Evolutionary conservation across 257 asterid species (phyloP).

Genomic region (Solanum sejunctum): DNA sequence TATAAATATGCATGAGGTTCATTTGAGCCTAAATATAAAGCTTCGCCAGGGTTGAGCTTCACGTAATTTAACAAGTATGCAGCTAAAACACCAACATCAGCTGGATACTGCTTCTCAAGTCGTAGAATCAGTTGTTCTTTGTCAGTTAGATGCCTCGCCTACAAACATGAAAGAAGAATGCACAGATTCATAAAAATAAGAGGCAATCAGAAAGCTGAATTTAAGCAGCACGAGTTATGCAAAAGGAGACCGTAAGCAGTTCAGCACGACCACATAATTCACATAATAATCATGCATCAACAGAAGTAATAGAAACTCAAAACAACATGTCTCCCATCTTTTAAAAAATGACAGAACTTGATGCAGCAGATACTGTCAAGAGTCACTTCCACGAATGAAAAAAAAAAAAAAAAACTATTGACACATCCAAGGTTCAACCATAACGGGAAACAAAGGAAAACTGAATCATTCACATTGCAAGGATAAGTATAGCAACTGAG

Average conservation of each 20-base stretch:
- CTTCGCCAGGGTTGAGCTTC: conserved; percentile 81
- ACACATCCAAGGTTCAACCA: not conserved
- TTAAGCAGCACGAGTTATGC: not conserved
- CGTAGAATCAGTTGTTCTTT: conserved; percentile 67
- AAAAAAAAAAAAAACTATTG: not conserved
- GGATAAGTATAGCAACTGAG: not conserved
- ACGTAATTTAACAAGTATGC: conserved; percentile 71
- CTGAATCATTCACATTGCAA: not conserved
- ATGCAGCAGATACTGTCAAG: not conserved
- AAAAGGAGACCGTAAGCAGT: not conserved
- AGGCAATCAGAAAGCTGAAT: not conserved
- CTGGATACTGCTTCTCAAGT: conserved; percentile 82
- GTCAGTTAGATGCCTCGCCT: conserved; percentile 56
- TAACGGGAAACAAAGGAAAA: not conserved
- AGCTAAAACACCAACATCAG: conserved; percentile 73
- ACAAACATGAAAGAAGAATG: not conserved
- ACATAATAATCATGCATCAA: not conserved
- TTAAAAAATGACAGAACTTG: not conserved
- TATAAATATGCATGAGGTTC: conserved; percentile 88
- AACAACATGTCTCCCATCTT: not conserved
- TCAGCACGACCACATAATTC: not conserved
- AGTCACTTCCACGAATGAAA: not conserved
- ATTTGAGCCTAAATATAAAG: conserved; percentile 71
- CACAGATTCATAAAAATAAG: not conserved
- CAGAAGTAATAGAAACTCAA: not conserved